phyloP scores from a whole-genome alignment of 2,329 filamentous ascomycete genomes.

The Penicillium corylophilum region DNA sequence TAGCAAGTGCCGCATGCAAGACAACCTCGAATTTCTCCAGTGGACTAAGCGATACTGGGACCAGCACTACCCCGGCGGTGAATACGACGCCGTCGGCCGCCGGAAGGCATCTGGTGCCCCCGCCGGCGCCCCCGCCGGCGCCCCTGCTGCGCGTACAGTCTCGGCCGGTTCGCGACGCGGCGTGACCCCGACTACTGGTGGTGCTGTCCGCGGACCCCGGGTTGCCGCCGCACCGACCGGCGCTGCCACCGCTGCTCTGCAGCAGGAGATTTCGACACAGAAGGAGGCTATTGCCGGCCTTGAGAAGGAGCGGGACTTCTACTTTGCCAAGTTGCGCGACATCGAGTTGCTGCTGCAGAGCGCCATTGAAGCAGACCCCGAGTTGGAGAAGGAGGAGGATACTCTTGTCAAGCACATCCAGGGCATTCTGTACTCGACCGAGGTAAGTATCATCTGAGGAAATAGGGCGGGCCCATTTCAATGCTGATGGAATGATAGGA shows the following conservation, averaged over 20 bases:
- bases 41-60: constrained; percentile 98
- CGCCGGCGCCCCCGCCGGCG: constrained; percentile 42
- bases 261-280: constrained; percentile 80
- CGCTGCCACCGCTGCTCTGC: constrained; percentile 67
- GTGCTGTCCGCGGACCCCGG: constrained; percentile 44
- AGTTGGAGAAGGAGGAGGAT: constrained; percentile 91
- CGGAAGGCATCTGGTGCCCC: constrained; percentile 73
- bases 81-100: constrained; percentile 86
- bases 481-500: constrained; percentile 22
- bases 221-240: constrained; percentile 49
- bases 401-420: constrained; percentile 94
- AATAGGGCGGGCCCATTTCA: not conserved
- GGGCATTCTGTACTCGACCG: constrained; percentile 93
- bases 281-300: constrained; percentile 95
- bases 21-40: constrained; percentile 98
- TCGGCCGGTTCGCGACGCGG: constrained; percentile 53
- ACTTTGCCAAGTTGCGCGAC: constrained; percentile 97
- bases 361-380: constrained; percentile 86
- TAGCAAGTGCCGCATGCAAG: constrained; percentile 99
- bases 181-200: constrained; percentile 61
- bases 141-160: constrained; percentile 44
- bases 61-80: constrained; percentile 93
- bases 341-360: constrained; percentile 94
- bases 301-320: constrained; percentile 96
- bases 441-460: constrained; percentile 50